Percentiles rank a stretch among this genome's conserved stretches.
Conservation (phyloP, 2,329 filamentous ascomycete species). For the Fusarium succisae region DNA sequence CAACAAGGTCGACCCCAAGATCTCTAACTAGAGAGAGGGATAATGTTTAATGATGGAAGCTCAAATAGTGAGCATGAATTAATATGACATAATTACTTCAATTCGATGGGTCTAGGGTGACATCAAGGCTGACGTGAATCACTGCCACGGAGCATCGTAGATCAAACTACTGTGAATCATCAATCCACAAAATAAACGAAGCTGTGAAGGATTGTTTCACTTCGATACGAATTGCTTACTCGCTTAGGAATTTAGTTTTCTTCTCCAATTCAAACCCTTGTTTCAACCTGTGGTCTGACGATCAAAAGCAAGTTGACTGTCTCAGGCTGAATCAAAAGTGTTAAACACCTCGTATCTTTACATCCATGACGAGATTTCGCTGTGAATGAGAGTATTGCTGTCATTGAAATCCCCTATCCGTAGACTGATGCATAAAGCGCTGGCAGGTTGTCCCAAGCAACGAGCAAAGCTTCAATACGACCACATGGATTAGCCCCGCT, state of each 20-base stretch:
- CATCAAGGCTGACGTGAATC: neutral
- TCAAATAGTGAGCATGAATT: slow-evolving; percentile 31
- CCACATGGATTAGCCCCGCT: slow-evolving; percentile 23
- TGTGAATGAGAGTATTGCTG: neutral
- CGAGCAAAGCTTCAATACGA: neutral
- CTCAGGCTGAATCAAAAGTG: neutral
- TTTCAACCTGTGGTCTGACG: neutral
- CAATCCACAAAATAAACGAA: slow-evolving; percentile 8
- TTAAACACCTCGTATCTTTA: neutral
- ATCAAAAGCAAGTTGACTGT: neutral
- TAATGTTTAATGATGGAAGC: slow-evolving; percentile 18
- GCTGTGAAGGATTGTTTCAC: neutral
- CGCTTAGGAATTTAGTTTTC: neutral
- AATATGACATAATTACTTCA: slow-evolving; percentile 19
- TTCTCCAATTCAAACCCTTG: neutral
- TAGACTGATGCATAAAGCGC: neutral
- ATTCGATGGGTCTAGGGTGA: neutral
- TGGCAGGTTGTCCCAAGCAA: slow-evolving; percentile 33
- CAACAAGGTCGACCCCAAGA: slow-evolving; percentile 43
- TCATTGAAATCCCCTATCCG: neutral
- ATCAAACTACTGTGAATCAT: neutral
- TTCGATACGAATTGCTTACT: neutral
- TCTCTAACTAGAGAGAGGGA: slow-evolving; percentile 48
- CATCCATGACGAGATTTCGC: neutral
- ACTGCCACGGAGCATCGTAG: neutral